Percentiles rank a stretch among this genome's conserved stretches.
Evolutionary conservation across 495 filamentous ascomycete species (phyloP).

Genomic region (Penicillium nucicola): DNA sequence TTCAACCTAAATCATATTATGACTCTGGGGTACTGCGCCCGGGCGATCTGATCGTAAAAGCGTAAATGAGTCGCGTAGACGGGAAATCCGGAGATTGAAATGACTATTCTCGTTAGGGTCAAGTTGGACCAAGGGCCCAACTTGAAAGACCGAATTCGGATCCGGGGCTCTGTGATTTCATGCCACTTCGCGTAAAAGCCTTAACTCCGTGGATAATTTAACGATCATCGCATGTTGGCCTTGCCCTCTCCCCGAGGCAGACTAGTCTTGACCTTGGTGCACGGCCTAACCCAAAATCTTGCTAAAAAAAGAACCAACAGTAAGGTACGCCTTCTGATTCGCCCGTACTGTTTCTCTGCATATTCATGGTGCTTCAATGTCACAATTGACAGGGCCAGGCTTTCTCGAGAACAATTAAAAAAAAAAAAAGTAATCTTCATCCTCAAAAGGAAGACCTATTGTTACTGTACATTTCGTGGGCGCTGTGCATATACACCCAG

Average conservation of each 20-base stretch:
- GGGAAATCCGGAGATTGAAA: background rate
- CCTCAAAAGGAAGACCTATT: too few relatives aligned
- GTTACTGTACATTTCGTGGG: too few relatives aligned
- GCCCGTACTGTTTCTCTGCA: constrained; percentile 1
- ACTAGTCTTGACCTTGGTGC: background rate
- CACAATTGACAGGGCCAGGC: background rate
- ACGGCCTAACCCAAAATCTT: background rate
- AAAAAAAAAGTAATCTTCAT: background rate
- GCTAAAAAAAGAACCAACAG: constrained; percentile 23
- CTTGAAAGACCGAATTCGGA: too few relatives aligned
- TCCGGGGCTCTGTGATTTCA: too few relatives aligned
- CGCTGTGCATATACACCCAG: too few relatives aligned
- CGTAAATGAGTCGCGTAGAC: background rate
- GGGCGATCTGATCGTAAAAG: background rate
- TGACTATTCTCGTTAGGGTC: background rate
- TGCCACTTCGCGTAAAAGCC: background rate
- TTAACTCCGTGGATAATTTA: background rate
- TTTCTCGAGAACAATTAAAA: background rate
- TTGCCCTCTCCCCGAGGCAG: background rate
- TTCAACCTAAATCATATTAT: too few relatives aligned
- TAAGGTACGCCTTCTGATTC: constrained; percentile 4
- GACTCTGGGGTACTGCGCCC: background rate
- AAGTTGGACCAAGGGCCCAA: too few relatives aligned
- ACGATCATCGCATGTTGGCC: background rate
- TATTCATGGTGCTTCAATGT: background rate